Evolutionary conservation across 78 protist genomes (phyloP).

Genomic region (Dictyostelium intermedium): DNA sequence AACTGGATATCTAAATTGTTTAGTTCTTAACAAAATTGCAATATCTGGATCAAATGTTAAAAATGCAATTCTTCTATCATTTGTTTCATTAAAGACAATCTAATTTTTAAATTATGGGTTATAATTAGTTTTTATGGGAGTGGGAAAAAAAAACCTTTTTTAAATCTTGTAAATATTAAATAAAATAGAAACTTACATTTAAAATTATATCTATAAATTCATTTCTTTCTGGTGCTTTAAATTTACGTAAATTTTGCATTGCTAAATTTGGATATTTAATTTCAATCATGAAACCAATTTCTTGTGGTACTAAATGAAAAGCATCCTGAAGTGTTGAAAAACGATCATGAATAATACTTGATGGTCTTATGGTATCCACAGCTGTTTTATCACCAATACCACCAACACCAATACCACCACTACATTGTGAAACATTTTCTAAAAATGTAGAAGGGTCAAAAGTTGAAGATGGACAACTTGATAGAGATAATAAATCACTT

Average conservation of each 20-base stretch:
- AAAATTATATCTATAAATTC: conserved; percentile 62
- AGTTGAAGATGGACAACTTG: background rate
- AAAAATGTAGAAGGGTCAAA: background rate
- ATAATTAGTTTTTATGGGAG: too few relatives aligned
- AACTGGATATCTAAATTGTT: conserved; percentile 74
- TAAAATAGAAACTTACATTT: conserved; percentile 24
- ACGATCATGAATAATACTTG: conserved; percentile 42
- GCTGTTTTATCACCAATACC: background rate
- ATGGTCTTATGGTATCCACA: background rate
- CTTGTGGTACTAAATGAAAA: conserved; percentile 69
- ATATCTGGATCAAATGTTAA: conserved; percentile 77
- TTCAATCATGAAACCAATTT: conserved; percentile 73
- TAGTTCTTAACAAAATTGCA: conserved; percentile 63
- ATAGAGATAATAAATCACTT: conserved; percentile 1
- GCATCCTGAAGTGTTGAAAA: conserved; percentile 63
- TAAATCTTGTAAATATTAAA: too few relatives aligned
- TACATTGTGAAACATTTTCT: background rate
- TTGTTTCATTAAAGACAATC: conserved; percentile 71
- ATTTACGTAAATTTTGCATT: conserved; percentile 71
- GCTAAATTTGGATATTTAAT: conserved; percentile 76
- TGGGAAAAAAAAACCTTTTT: background rate
- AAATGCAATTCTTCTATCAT: conserved; percentile 59
- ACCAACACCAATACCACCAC: background rate
- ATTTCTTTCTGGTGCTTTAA: conserved; percentile 66
- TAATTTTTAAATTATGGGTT: background rate